Evolutionary conservation across 345 rosid genomes (phyloP), one percentile per base, ranked within the genome.

Genomic region (Rubroshorea leprosula): DNA sequence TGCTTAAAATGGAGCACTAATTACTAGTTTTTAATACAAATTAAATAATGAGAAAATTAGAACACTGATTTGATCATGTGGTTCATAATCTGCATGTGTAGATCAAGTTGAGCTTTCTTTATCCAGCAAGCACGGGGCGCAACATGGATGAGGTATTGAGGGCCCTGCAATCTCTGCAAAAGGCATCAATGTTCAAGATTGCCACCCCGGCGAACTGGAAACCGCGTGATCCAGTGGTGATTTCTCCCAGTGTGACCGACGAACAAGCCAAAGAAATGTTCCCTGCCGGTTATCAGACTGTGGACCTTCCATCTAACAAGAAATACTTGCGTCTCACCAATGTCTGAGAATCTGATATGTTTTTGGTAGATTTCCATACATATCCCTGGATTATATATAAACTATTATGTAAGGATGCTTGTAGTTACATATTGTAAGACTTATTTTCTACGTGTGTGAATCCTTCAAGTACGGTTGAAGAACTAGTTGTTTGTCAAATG

Each of bases 191-290:
- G 69, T 73, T 78, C 71, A 86, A 76, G 74, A 66, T 92, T 0
- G 86, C 96, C 0, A 92, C 95, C 3, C 91, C 86, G 4, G 90
- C 66, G 13, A 68, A 89, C 85, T 89, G 98, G 95, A 89, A 84
- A 54, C 82, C 71, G 10, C 86, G 84, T 14, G 90, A 89, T 14
- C 73, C 81, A 9, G 95, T 89, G 18, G 81, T 83, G 25, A 84
- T 89, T 2, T 70, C 82, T 1, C 90, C 93, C 0, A 14, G 69
- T 0, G 83, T 83, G 5, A 62, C 78, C 5, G 67, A 72, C 14
- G 79, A 86, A 44, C 76, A 89, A 56, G 98, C 90, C 47, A 77
- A 80, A 19, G 62, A 73, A 70, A 65, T 77, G 75, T 86, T 84
- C 65, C 93, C 84, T 8, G 75, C 74, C 52, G 95, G 91, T 25